Percentiles rank a stretch among this genome's conserved stretches.
Evolutionary conservation across 768 basidiomycete species (phyloP).

Genomic region (Lactarius trivialis): DNA sequence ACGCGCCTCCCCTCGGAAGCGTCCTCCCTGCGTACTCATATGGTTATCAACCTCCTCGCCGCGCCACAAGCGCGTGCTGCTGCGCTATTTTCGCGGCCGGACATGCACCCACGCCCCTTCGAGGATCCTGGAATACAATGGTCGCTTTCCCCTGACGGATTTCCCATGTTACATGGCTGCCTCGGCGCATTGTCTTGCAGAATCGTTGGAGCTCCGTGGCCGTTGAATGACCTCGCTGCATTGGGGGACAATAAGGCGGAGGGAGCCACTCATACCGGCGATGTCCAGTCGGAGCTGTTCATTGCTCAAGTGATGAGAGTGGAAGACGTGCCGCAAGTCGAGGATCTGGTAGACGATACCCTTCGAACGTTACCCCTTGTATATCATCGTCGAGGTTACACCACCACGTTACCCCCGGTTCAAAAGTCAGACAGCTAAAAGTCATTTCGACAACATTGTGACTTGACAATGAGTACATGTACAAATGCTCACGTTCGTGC

Average conservation of each 20-base stretch:
- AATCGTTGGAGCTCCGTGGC: slow-evolving; percentile 53
- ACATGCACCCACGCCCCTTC: slow-evolving; percentile 60
- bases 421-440: slow-evolving; percentile 10
- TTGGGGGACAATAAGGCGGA: slow-evolving; percentile 27
- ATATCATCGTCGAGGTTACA: slow-evolving; percentile 57
- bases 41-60: slow-evolving; percentile 80
- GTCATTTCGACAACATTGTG: not conserved
- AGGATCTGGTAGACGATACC: slow-evolving; percentile 19
- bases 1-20: slow-evolving; percentile 26
- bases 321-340: slow-evolving; percentile 33
- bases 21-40: slow-evolving; percentile 35
- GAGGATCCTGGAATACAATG: slow-evolving; percentile 33
- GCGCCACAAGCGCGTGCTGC: slow-evolving; percentile 58
- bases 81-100: slow-evolving; percentile 64
- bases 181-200: slow-evolving; percentile 71
- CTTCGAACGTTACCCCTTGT: slow-evolving; percentile 47
- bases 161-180: slow-evolving; percentile 52
- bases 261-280: slow-evolving; percentile 22
- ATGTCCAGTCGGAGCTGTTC: slow-evolving; percentile 62
- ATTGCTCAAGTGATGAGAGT: slow-evolving; percentile 73
- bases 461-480: slow-evolving; percentile 11
- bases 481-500: slow-evolving; percentile 4
- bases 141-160: slow-evolving; percentile 42
- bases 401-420: slow-evolving; percentile 35
- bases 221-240: slow-evolving; percentile 49